A percentile compares a stretch with the other conserved stretches of the same genome.
phyloP scores from a whole-genome alignment of 2,329 filamentous ascomycete genomes.

The Lasiodiplodia sp. region DNA sequence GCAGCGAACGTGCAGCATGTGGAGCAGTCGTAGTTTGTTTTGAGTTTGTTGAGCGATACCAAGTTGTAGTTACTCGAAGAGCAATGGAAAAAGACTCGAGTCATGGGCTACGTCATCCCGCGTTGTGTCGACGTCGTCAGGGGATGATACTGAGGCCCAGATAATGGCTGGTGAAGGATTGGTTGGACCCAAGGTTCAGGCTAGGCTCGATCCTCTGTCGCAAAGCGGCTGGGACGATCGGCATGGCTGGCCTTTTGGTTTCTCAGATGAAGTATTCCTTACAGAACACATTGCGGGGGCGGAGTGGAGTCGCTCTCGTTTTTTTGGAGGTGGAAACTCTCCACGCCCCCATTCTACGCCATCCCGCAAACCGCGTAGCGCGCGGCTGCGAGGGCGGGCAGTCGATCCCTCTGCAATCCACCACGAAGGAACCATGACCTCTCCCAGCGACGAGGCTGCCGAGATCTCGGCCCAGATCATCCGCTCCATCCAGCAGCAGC shows the following conservation, averaged over 20 bases:
- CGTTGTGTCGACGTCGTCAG: no score
- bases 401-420: neutral
- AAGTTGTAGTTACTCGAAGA: no score
- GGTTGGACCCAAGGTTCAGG: neutral
- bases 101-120: neutral
- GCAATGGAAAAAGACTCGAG: no score
- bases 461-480: conserved; percentile 13
- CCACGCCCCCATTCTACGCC: neutral
- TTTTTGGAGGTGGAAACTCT: neutral
- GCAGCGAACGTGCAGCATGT: neutral
- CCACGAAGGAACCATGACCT: conserved; percentile 9
- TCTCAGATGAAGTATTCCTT: neutral
- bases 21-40: neutral
- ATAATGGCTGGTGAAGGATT: neutral
- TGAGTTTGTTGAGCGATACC: neutral
- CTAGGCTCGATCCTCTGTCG: neutral
- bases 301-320: neutral
- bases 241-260: neutral
- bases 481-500: conserved; percentile 22
- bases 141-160: neutral
- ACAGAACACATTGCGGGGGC: neutral
- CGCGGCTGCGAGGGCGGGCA: neutral
- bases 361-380: conserved; percentile 1
- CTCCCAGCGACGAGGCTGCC: conserved; percentile 18
- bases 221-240: neutral